Percentiles rank a stretch among this genome's conserved stretches.
Evolutionary conservation across 1,284 basidiomycete genomes (phyloP).

Genomic region (Fomes fomentarius): DNA sequence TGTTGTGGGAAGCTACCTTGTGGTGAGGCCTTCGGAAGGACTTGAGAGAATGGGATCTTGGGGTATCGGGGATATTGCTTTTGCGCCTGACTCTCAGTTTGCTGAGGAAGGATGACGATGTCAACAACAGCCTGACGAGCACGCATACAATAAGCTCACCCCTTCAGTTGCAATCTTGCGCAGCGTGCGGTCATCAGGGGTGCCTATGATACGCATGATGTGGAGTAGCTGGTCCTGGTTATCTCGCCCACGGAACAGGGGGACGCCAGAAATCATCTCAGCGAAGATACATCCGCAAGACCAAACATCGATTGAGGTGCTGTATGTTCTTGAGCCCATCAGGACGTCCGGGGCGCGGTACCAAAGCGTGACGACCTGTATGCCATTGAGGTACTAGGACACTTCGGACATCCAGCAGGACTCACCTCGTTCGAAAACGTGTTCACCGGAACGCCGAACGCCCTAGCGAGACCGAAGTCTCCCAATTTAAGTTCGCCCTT

Average conservation of each 20-base stretch:
- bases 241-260: slow-evolving; percentile 96
- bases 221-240: slow-evolving; percentile 98
- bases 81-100: slow-evolving; percentile 87
- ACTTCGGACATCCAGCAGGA: slow-evolving; percentile 1
- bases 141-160: slow-evolving; percentile 49
- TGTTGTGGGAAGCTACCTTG: slow-evolving; percentile 57
- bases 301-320: slow-evolving; percentile 99
- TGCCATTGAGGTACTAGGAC: not conserved
- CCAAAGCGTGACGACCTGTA: slow-evolving; percentile 96
- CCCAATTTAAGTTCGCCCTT: slow-evolving; percentile 98
- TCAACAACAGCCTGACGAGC: not conserved
- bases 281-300: slow-evolving; percentile 99
- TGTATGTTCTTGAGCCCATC: slow-evolving; percentile 96
- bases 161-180: slow-evolving; percentile 92
- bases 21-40: slow-evolving; percentile 91
- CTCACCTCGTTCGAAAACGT: slow-evolving; percentile 94
- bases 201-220: slow-evolving; percentile 97
- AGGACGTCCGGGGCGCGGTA: slow-evolving; percentile 99
- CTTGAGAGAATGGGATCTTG: slow-evolving; percentile 87
- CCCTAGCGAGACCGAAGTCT: slow-evolving; percentile 93
- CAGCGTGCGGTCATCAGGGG: slow-evolving; percentile 89
- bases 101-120: slow-evolving; percentile 12
- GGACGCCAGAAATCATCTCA: slow-evolving; percentile 97
- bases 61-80: slow-evolving; percentile 92
- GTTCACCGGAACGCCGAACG: slow-evolving; percentile 95